phyloP scores from a whole-genome alignment of 2,329 filamentous ascomycete species.

The Alternaria novae-zelandiae region DNA sequence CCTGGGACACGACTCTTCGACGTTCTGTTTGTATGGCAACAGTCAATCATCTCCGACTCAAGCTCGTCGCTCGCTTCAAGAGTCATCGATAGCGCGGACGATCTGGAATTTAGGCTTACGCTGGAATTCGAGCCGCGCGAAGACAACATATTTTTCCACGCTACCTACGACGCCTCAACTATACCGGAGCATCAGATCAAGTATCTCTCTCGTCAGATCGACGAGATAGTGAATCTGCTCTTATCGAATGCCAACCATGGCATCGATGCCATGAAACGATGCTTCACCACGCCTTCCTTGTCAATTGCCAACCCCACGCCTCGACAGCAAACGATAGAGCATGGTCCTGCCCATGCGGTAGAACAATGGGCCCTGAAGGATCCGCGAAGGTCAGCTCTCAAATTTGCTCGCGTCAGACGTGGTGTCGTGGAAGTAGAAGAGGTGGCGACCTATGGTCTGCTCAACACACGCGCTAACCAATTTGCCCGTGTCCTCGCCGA shows the following conservation, averaged over 20 bases:
- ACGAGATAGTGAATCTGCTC: constrained; percentile 57
- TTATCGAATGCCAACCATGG: constrained; percentile 44
- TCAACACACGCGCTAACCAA: constrained; percentile 70
- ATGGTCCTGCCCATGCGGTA: constrained; percentile 55
- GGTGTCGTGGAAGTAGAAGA: constrained; percentile 43
- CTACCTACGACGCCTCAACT: constrained; percentile 61
- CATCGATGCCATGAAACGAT: constrained; percentile 35
- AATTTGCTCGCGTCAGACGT: constrained; percentile 62
- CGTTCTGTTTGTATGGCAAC: constrained; percentile 82
- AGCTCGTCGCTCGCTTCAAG: constrained; percentile 51
- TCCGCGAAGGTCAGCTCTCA: constrained; percentile 66
- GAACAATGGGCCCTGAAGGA: constrained; percentile 57
- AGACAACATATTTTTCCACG: constrained; percentile 57
- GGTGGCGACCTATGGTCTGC: constrained; percentile 66
- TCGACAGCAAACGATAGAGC: constrained; percentile 16
- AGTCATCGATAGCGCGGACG: constrained; percentile 69
- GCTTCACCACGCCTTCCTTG: constrained; percentile 33
- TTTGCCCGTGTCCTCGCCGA: constrained; percentile 64
- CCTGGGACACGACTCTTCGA: constrained; percentile 72
- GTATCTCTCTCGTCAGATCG: constrained; percentile 67
- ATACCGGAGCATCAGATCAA: constrained; percentile 64
- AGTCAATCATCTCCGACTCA: constrained; percentile 61
- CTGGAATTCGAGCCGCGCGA: constrained; percentile 74
- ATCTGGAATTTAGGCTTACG: constrained; percentile 76
- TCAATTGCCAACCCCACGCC: constrained; percentile 54